Evolutionary conservation across 768 basidiomycete genomes (phyloP).

Genomic region (Kwoniella shandongensis): DNA sequence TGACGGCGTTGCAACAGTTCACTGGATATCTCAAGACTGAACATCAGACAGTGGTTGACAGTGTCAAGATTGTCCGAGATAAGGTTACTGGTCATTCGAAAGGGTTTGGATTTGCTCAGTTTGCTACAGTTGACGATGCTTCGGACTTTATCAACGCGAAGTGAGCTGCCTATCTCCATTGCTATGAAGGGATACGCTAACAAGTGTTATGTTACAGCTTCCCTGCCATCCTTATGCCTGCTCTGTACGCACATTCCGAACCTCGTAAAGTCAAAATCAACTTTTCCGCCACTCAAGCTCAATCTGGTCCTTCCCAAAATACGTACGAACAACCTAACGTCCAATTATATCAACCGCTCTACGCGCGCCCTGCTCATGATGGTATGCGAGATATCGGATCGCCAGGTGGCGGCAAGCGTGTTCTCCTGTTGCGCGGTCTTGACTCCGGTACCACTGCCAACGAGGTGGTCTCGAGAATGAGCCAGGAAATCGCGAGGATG

Average conservation of each 20-base stretch:
- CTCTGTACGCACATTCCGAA: constrained; percentile 80
- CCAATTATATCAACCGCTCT: constrained; percentile 9
- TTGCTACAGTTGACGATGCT: constrained; percentile 79
- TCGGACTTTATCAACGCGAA: constrained; percentile 85
- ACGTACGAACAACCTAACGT: neutral
- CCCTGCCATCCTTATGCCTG: constrained; percentile 89
- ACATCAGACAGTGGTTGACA: constrained; percentile 51
- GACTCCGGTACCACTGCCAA: constrained; percentile 84
- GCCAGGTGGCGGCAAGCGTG: constrained; percentile 58
- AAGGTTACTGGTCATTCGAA: constrained; percentile 94
- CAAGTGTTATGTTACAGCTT: constrained; percentile 54
- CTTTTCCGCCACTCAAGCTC: constrained; percentile 65
- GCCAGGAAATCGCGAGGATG: constrained; percentile 67
- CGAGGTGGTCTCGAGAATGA: constrained; percentile 81
- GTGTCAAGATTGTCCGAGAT: constrained; percentile 85
- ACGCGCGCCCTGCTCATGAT: constrained; percentile 61
- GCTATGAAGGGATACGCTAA: neutral
- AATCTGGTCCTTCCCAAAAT: constrained; percentile 1
- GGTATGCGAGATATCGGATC: constrained; percentile 94
- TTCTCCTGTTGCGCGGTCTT: constrained; percentile 85
- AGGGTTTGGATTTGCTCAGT: constrained; percentile 96
- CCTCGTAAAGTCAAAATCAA: constrained; percentile 89
- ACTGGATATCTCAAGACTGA: constrained; percentile 43
- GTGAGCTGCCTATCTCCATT: constrained; percentile 22
- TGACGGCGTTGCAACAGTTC: constrained; percentile 20